These are phyloP conservation scores for Alternaria consortialis DNA, from an alignment of 2,329 filamentous ascomycete species.

Conservation along the genomic window DNA sequence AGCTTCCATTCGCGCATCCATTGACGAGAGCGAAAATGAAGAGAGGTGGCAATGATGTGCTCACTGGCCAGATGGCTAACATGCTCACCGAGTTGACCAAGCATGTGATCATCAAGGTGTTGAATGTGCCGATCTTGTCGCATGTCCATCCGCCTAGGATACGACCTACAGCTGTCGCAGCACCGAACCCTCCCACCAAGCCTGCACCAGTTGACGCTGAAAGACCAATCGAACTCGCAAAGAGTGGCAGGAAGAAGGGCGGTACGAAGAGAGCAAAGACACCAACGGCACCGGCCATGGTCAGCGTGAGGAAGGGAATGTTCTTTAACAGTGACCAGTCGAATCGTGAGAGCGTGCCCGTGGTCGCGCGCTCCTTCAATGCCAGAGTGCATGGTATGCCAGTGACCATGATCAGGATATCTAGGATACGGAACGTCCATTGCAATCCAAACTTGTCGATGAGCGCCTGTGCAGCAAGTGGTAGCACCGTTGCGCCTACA, in stretches of 20 bases:
- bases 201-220: neutral
- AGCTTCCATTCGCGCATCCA: conserved; percentile 39
- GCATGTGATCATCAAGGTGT: conserved; percentile 41
- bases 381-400: conserved; percentile 41
- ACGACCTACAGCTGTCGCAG: conserved; percentile 37
- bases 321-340: conserved; percentile 31
- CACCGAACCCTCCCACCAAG: conserved; percentile 39
- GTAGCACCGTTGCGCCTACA: conserved; percentile 36
- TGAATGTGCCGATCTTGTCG: conserved; percentile 43
- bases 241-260: neutral
- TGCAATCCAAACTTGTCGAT: conserved; percentile 36
- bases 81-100: conserved; percentile 38
- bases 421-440: neutral
- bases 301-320: conserved; percentile 32
- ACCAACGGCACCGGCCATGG: conserved; percentile 38
- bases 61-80: conserved; percentile 44
- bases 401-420: neutral
- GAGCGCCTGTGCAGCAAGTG: conserved; percentile 34
- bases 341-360: conserved; percentile 36
- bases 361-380: conserved; percentile 33
- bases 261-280: conserved; percentile 42
- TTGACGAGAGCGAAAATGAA: conserved; percentile 37
- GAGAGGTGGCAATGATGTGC: conserved; percentile 32
- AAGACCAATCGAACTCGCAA: neutral
- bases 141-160: conserved; percentile 38